Evolutionary conservation across 2,329 filamentous ascomycete genomes (phyloP).

Genomic region (Fusarium phyllophilum): DNA sequence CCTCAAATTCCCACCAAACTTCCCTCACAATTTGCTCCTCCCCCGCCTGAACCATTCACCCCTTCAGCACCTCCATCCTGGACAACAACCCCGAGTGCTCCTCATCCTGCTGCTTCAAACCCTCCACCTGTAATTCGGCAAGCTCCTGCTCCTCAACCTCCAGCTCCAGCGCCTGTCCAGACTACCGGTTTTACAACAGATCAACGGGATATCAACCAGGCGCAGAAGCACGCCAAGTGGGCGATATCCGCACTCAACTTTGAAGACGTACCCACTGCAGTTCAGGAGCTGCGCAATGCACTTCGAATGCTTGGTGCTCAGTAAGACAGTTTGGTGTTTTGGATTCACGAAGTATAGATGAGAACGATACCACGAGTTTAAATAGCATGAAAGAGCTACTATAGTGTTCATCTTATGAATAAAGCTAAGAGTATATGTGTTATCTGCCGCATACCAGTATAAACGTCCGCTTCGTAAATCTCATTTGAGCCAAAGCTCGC

Average conservation of each 20-base stretch:
- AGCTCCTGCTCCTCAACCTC: conserved; percentile 22
- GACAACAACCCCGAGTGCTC: conserved; percentile 37
- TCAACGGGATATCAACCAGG: conserved; percentile 74
- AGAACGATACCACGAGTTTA: conserved; percentile 31
- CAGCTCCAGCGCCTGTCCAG: conserved; percentile 18
- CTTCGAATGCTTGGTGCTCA: conserved; percentile 74
- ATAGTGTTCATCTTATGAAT: conserved; percentile 17
- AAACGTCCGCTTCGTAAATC: conserved; percentile 31
- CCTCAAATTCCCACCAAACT: conserved; percentile 43
- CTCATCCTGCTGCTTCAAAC: conserved; percentile 31
- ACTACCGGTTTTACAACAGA: conserved; percentile 28
- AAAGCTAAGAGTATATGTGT: conserved; percentile 23
- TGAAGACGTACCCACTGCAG: conserved; percentile 90
- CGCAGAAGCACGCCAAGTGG: conserved; percentile 97
- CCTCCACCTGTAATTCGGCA: conserved; percentile 37
- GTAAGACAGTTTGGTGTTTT: conserved; percentile 23
- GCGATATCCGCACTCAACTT: conserved; percentile 97
- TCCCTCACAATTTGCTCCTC: conserved; percentile 38
- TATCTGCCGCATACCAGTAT: conserved; percentile 12
- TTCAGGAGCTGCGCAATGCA: conserved; percentile 83
- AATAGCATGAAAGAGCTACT: conserved; percentile 1
- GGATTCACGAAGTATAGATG: conserved; percentile 15
- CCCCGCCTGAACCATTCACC: conserved; percentile 30
- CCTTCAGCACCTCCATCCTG: conserved; percentile 38
- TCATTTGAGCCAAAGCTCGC: conserved; percentile 23